Evolutionary conservation across 192 early-diverging fungal genomes (phyloP).

Genomic region (Fimicolochytrium jonesii): DNA sequence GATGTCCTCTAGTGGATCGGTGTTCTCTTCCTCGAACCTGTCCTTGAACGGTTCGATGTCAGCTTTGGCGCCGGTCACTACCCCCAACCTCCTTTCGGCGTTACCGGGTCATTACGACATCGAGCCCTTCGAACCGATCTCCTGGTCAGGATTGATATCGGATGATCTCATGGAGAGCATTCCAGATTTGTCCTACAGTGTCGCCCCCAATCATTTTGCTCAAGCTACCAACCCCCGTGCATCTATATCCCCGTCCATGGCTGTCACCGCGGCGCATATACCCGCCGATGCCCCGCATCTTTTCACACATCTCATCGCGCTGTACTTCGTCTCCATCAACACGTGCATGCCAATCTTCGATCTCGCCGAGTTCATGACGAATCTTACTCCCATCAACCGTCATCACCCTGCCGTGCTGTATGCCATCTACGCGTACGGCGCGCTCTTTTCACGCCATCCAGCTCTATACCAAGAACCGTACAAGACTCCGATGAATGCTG

Average conservation of each 20-base stretch:
- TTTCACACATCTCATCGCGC: slow-evolving; percentile 29
- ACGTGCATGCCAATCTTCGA: slow-evolving; percentile 30
- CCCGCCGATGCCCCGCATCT: slow-evolving; percentile 12
- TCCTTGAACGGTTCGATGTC: background rate
- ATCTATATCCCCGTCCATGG: background rate
- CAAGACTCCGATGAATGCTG: slow-evolving; percentile 29
- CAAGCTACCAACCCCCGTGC: background rate
- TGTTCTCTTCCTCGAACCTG: too few species aligned
- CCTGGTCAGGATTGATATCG: background rate
- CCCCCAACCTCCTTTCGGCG: too few species aligned
- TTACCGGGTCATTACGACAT: background rate
- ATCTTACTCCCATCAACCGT: slow-evolving; percentile 38
- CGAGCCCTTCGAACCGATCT: background rate
- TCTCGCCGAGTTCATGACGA: slow-evolving; percentile 28
- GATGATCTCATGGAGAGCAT: background rate
- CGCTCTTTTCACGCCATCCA: slow-evolving; percentile 30
- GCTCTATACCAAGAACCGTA: slow-evolving; percentile 30
- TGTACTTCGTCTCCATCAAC: slow-evolving; percentile 31
- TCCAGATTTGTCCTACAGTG: background rate
- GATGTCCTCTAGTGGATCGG: too few species aligned
- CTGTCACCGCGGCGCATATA: slow-evolving; percentile 5
- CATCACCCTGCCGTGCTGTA: slow-evolving; percentile 41
- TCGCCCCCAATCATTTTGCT: background rate
- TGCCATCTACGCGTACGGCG: slow-evolving; percentile 38
- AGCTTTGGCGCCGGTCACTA: background rate